phyloP scores from a whole-genome alignment of 805 yeast species.

The Metschnikowia amazonensis region DNA sequence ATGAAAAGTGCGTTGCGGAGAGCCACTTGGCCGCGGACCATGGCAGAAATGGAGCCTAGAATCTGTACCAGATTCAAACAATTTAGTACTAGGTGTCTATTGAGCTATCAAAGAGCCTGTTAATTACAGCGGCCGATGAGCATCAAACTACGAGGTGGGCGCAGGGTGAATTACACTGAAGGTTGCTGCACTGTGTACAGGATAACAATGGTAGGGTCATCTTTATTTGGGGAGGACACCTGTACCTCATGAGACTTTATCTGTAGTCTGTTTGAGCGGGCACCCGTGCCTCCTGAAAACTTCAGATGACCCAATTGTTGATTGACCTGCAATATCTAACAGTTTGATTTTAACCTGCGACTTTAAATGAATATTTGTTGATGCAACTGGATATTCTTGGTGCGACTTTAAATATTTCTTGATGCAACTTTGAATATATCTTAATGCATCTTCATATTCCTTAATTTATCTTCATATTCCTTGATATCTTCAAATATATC shows the following conservation, averaged over 20 bases:
- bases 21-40: not conserved
- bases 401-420: too few species aligned
- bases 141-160: too few species aligned
- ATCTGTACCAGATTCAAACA: not conserved
- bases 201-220: not conserved
- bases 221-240: not conserved
- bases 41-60: not conserved
- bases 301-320: not conserved
- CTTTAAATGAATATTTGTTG: too few species aligned
- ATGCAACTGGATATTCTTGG: too few species aligned
- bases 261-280: not conserved
- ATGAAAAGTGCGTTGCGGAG: too few species aligned
- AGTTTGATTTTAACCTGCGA: too few species aligned
- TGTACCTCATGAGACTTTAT: not conserved
- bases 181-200: slow-evolving; percentile 1
- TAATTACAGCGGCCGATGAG: too few species aligned
- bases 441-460: too few species aligned
- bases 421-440: too few species aligned
- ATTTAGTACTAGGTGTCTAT: not conserved
- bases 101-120: too few species aligned
- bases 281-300: not conserved
- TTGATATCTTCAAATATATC: too few species aligned
- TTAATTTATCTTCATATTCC: not conserved
- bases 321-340: too few species aligned
- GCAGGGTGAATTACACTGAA: not conserved